Evolutionary conservation across 2,329 filamentous ascomycete species (phyloP).

Genomic region (Pseudohalonectria lignicola): DNA sequence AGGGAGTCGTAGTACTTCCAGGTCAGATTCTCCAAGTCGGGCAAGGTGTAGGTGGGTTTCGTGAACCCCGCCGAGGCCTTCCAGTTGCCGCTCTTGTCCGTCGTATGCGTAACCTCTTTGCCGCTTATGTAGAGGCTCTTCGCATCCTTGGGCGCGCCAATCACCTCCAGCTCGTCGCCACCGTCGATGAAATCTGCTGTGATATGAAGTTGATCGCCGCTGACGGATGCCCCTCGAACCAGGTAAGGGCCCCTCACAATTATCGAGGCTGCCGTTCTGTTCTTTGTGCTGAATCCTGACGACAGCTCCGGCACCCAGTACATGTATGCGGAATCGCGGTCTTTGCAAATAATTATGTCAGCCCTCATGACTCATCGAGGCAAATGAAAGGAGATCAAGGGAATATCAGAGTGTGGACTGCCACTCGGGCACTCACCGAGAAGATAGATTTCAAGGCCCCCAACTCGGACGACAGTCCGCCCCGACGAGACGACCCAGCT

Average conservation of each 20-base stretch:
- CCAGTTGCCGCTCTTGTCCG: neutral
- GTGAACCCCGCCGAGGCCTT: slow-evolving; percentile 14
- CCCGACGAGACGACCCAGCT: too few relatives aligned
- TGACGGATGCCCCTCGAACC: slow-evolving; percentile 4
- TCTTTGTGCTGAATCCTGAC: too few relatives aligned
- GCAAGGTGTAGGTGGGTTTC: slow-evolving; percentile 43
- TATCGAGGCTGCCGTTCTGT: too few relatives aligned
- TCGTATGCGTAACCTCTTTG: neutral
- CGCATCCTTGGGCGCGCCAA: neutral
- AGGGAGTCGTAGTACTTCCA: slow-evolving; percentile 65
- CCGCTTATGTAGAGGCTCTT: neutral
- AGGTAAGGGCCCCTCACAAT: slow-evolving; percentile 5
- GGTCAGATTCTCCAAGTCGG: slow-evolving; percentile 42
- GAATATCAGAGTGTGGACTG: too few relatives aligned
- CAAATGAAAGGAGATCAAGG: too few relatives aligned
- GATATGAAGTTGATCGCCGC: neutral
- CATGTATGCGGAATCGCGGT: too few relatives aligned
- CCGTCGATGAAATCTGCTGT: slow-evolving; percentile 8
- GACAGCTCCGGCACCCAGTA: too few relatives aligned
- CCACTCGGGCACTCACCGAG: too few relatives aligned
- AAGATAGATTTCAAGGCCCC: too few relatives aligned
- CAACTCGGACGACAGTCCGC: too few relatives aligned
- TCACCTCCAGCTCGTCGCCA: slow-evolving; percentile 3
- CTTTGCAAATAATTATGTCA: too few relatives aligned
- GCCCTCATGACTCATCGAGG: too few relatives aligned